Conservation (phyloP, 2,329 filamentous ascomycete genomes). For the Arthrobotrys conoides region DNA sequence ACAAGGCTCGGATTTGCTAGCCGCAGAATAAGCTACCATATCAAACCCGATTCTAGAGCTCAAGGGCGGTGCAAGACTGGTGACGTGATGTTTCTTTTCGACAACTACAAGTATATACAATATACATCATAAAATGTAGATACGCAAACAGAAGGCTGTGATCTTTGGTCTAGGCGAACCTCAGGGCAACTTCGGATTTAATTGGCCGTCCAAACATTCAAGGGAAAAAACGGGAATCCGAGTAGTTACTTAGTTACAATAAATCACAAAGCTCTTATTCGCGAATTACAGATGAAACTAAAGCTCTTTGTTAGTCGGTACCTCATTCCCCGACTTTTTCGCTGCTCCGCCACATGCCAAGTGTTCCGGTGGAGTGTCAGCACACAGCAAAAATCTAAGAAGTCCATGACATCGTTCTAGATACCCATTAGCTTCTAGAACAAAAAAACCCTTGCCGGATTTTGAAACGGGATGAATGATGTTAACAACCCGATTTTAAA, state of each 20-base stretch:
- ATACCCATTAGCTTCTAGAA: constrained; percentile 3
- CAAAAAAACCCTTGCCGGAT: neutral
- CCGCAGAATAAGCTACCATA: neutral
- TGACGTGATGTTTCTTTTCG: constrained; percentile 8
- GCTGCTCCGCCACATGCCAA: constrained; percentile 26
- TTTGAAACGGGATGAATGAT: constrained; percentile 7
- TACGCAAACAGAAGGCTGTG: too few relatives aligned
- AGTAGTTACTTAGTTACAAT: too few relatives aligned
- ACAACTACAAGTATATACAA: neutral
- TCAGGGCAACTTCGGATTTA: neutral
- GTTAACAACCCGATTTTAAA: constrained; percentile 15
- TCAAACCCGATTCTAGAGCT: neutral
- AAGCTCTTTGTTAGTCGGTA: neutral
- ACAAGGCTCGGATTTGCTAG: neutral
- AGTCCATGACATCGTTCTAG: neutral
- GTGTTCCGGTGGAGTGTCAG: constrained; percentile 14
- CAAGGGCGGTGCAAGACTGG: constrained; percentile 8
- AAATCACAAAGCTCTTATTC: neutral
- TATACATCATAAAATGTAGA: neutral
- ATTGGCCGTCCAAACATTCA: neutral
- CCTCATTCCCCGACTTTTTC: neutral
- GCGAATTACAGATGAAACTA: neutral
- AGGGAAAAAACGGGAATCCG: neutral
- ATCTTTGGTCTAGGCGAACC: constrained; percentile 1
- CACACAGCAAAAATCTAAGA: neutral